Evolutionary conservation across 2,329 filamentous ascomycete species (phyloP).

Genomic region (Aspergillus arachidicola): DNA sequence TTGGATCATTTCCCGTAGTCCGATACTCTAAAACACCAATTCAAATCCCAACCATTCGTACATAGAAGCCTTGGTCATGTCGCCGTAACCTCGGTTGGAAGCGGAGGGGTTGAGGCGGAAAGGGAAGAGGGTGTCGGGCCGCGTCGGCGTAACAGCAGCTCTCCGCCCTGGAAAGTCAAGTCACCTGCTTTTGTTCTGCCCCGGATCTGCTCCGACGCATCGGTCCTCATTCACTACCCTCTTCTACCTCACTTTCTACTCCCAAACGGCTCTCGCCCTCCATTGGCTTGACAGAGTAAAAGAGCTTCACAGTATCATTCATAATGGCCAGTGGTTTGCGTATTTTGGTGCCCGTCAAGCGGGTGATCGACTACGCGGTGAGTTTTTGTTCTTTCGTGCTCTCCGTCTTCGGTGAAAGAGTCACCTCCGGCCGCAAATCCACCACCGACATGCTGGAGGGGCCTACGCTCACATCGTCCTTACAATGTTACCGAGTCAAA

Average conservation of each 20-base stretch:
- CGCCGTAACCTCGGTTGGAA: slow-evolving; percentile 37
- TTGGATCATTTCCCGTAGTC: neutral
- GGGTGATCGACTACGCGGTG: slow-evolving; percentile 86
- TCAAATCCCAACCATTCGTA: neutral
- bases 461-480: slow-evolving; percentile 1
- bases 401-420: slow-evolving; percentile 25
- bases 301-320: slow-evolving; percentile 12
- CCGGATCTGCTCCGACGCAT: slow-evolving; percentile 22
- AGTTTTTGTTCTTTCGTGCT: slow-evolving; percentile 35
- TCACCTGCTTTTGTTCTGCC: slow-evolving; percentile 28
- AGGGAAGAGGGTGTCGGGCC: slow-evolving; percentile 34
- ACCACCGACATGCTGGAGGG: neutral
- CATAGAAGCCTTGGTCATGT: neutral
- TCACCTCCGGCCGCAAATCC: neutral
- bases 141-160: slow-evolving; percentile 30
- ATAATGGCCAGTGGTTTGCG: slow-evolving; percentile 58
- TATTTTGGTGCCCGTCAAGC: slow-evolving; percentile 79
- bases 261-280: slow-evolving; percentile 4
- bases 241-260: slow-evolving; percentile 8
- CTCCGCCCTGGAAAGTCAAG: slow-evolving; percentile 30
- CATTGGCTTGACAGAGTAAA: slow-evolving; percentile 13
- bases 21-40: neutral
- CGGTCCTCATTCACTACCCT: slow-evolving; percentile 18
- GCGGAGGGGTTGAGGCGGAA: slow-evolving; percentile 17
- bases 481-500: neutral